Evolutionary conservation across 164 flowering plant species (phyloP), one percentile per base, ranked within the genome.

Genomic region (Litsea cubeba): DNA sequence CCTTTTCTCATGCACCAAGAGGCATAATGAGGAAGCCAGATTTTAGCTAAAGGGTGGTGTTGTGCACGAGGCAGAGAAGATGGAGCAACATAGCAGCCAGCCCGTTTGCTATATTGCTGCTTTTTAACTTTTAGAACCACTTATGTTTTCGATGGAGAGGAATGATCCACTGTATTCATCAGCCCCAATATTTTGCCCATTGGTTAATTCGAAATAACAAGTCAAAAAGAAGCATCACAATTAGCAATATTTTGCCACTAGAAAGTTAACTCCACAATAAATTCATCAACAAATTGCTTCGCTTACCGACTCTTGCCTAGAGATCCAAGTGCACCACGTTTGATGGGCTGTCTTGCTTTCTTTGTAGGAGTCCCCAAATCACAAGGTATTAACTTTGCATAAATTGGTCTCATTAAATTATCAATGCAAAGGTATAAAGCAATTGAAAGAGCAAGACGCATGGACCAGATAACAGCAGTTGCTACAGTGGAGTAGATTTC

Each of bases 221-320:
- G 32, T 63, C 25, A 22, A 63, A 23, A 63, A 24, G 32, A 63
- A 63, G 66, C 28, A 63, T 22, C 28, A 14, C 22, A 63, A 12
- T 63, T 22, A 63, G 1, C 12, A 63, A 63, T 63, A 8, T 63
- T 63, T 23, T 5, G 17, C 25, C 26, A 63, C 3, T 23, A 4
- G 5, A 63, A 63, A 63, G 28, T 12, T 25, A 63, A 63, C 14
- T 25, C 12, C 66, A 63, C 12, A 23, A 63, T 14, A n/a, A 63
- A 25, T 23, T 63, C 66, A 63, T 63, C 66, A 22, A 14, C 12
- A 12, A 24, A 28, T 30, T 17, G 57, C 32, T 69, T 14, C 46
- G 76, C 91, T 79, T 82, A 90, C 97, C 99, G 83, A 75, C 97
- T 95, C 86, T 95, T 91, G 71, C 99, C 99, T 71, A 95, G 74